Conservation (phyloP, 768 basidiomycete genomes). For the Gymnopilus dilepis region DNA sequence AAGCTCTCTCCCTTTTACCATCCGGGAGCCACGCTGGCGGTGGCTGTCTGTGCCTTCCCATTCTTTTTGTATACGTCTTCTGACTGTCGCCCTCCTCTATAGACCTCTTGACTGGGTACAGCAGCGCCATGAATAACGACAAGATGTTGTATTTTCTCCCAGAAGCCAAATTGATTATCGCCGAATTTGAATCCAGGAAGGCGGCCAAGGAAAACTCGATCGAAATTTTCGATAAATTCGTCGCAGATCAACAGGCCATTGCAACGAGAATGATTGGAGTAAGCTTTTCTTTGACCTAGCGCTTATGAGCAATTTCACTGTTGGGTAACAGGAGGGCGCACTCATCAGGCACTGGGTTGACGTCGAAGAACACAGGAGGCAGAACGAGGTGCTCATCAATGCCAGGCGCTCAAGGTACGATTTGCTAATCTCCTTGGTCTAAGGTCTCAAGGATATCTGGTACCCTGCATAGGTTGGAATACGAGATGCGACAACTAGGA, state of each 20-base stretch:
- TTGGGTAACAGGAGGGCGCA: constrained; percentile 1
- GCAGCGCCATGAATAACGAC: background rate
- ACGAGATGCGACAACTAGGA: background rate
- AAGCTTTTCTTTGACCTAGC: background rate
- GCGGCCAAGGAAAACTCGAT: background rate
- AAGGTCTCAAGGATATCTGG: too few relatives aligned
- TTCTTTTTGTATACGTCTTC: background rate
- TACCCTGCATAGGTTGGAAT: background rate
- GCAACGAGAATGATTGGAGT: constrained; percentile 1
- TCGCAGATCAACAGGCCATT: background rate
- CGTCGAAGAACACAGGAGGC: background rate
- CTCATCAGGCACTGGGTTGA: background rate
- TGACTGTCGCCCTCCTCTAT: background rate
- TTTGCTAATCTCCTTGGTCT: background rate
- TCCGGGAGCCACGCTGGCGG: background rate
- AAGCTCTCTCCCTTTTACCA: background rate
- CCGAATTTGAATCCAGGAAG: background rate
- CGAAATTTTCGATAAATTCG: background rate
- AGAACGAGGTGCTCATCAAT: background rate
- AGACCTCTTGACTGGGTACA: background rate
- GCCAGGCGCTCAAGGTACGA: background rate
- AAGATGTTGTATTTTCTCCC: constrained; percentile 3
- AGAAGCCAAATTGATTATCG: background rate
- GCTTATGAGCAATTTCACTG: background rate
- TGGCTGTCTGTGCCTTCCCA: background rate